Conservation (phyloP, 441 rosid genomes). For the Iberis amara region DNA sequence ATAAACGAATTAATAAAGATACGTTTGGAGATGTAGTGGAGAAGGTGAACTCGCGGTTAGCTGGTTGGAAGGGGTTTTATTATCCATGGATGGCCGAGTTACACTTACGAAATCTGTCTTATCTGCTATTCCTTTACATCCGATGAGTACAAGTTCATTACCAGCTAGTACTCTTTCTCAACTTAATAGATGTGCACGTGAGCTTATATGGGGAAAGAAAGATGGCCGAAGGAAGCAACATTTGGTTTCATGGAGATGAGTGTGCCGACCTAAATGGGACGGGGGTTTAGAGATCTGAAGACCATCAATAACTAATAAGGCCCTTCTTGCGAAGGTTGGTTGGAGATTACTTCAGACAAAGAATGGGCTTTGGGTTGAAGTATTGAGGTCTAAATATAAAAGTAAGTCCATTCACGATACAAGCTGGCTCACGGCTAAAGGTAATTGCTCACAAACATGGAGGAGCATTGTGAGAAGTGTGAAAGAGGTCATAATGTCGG, state of each 20-base stretch:
- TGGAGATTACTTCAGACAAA: background rate
- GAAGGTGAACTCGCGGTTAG: too few species aligned
- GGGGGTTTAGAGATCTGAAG: background rate
- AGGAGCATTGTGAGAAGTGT: background rate
- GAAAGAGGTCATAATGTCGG: background rate
- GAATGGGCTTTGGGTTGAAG: background rate
- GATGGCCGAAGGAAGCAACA: too few species aligned
- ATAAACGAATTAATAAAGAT: too few species aligned
- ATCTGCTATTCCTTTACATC: too few species aligned
- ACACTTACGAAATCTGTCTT: too few species aligned
- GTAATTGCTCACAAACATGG: background rate
- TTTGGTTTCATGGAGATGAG: background rate
- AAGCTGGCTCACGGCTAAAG: fast-evolving
- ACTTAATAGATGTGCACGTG: too few species aligned
- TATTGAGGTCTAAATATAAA: background rate
- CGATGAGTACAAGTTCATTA: too few species aligned
- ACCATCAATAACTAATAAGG: background rate
- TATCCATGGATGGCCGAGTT: too few species aligned
- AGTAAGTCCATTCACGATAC: fast-evolving
- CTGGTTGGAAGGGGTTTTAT: too few species aligned
- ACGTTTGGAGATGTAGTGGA: too few species aligned
- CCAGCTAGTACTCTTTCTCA: too few species aligned
- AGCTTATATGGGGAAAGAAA: too few species aligned
- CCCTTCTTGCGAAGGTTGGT: background rate
- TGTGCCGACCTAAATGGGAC: background rate